Conservation (phyloP, 768 basidiomycete species). For the Calvatia gigantea region DNA sequence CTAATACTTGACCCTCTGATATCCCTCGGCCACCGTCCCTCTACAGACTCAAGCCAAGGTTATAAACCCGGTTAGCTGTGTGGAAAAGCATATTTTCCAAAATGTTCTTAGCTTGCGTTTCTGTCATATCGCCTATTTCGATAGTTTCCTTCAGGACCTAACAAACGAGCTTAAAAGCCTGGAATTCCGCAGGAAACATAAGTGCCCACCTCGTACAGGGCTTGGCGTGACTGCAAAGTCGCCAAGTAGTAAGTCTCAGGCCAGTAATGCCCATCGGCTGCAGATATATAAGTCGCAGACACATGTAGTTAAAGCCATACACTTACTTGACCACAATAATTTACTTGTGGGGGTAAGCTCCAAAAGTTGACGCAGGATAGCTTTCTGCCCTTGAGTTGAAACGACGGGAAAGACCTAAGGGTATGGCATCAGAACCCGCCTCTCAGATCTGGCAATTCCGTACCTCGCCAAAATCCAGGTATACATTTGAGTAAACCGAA, state of each 20-base stretch:
- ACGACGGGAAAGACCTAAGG: conserved; percentile 63
- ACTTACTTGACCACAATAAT: conserved; percentile 76
- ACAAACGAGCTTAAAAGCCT: neutral
- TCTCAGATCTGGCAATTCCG: neutral
- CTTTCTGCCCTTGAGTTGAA: conserved; percentile 58
- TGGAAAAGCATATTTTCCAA: conserved; percentile 59
- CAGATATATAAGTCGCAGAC: neutral
- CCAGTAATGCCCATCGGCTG: conserved; percentile 70
- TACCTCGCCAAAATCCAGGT: conserved; percentile 75
- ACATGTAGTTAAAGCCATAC: neutral
- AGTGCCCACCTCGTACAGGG: conserved; percentile 49
- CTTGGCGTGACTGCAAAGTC: conserved; percentile 57
- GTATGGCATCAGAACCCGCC: neutral
- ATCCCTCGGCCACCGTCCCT: neutral
- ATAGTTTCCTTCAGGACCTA: conserved; percentile 60
- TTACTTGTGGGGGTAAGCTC: conserved; percentile 77
- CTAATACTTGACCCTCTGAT: too few species aligned
- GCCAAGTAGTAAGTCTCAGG: conserved; percentile 76
- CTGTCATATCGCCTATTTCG: conserved; percentile 43
- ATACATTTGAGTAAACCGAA: conserved; percentile 70
- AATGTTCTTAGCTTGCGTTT: conserved; percentile 50
- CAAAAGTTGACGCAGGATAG: conserved; percentile 56
- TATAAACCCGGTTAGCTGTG: conserved; percentile 64
- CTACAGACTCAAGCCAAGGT: conserved; percentile 37
- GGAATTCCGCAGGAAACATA: neutral